Base-by-base conservation (phyloP, 305 asterid genomes). In the Nicotiana rustica region DNA sequence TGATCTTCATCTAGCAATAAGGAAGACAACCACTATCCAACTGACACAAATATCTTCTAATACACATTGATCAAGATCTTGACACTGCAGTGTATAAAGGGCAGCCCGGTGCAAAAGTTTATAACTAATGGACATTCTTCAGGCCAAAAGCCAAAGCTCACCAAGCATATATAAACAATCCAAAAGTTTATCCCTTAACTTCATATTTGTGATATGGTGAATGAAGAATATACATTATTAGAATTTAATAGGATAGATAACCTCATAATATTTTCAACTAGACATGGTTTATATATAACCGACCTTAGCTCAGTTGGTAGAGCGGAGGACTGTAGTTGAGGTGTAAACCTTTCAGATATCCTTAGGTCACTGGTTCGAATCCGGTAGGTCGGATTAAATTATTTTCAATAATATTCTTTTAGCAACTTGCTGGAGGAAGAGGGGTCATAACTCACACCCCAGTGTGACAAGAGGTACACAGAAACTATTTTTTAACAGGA, bases 241-340 rank as follows among this genome's bases (percentile, higher is more conserved):
- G 10, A 70, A 68, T 68, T 36, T 68, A 0, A 36, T 17, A 35
- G 41, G 35, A 70, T 41, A 70, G 59, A 10, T 70, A 35, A 19
- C 59, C 0, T 70, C 33, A 70, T 41, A 0, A 70, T 41, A 70
- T 18, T 10, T n/a, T 68, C 10, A 68, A 17, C 78, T 41, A 38
- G 59, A 29, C 10, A 70, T 17, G 35, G 49, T 70, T 41, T 41
- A 18, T 41, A 70, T 13, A 33, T 96, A 81, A 5, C 97, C 99
- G 97, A 95, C 96, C 97, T 92, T 92, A 93, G 98, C 99, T 96
- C 99, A 93, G 98, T 93, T 96, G 97, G 98, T 87, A 96, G 97
- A 96, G 98, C 98, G 98, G 99, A 93, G 95, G 98, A 91, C 97
- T 96, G 97, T 91, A 92, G 94, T 90, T 10, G 56, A 1, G 41